Percentiles rank a stretch among this genome's conserved stretches.
These are phyloP conservation scores for Hirschfeldia incana DNA, from an alignment of 345 rosid genomes.

Conservation along the genomic window DNA sequence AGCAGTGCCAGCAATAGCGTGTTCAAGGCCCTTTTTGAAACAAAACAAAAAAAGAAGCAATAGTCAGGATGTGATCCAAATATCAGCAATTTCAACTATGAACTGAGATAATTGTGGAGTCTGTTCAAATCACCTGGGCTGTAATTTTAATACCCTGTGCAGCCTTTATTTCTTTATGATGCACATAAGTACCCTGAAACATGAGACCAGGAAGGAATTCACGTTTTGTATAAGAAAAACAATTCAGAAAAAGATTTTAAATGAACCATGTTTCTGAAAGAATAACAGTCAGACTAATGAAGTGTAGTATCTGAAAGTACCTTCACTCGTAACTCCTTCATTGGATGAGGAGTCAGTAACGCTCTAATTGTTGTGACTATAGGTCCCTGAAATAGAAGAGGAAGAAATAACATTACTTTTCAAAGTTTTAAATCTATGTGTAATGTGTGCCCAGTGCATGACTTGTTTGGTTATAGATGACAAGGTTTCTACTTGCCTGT, in stretches of 20 bases:
- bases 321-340: slow-evolving; percentile 97
- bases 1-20: slow-evolving; percentile 94
- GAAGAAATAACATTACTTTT: slow-evolving; percentile 14
- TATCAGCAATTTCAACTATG: background rate
- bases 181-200: slow-evolving; percentile 81
- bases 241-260: no score
- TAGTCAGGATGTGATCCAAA: slow-evolving; percentile 19
- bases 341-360: slow-evolving; percentile 91
- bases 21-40: slow-evolving; percentile 75
- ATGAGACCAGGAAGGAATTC: slow-evolving; percentile 28
- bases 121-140: slow-evolving; percentile 62
- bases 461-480: slow-evolving; percentile 7
- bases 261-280: no score
- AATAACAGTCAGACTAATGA: slow-evolving; percentile 3
- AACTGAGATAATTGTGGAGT: background rate
- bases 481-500: slow-evolving; percentile 59
- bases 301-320: slow-evolving; percentile 39
- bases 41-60: slow-evolving; percentile 5
- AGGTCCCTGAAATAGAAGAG: slow-evolving; percentile 63
- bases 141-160: slow-evolving; percentile 94
- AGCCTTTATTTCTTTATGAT: slow-evolving; percentile 89
- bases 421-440: background rate
- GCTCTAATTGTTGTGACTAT: slow-evolving; percentile 87
- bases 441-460: background rate
- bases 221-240: background rate